phyloP scores from a whole-genome alignment of 2,329 filamentous ascomycete genomes.

The Knoxdaviesia capensis region DNA sequence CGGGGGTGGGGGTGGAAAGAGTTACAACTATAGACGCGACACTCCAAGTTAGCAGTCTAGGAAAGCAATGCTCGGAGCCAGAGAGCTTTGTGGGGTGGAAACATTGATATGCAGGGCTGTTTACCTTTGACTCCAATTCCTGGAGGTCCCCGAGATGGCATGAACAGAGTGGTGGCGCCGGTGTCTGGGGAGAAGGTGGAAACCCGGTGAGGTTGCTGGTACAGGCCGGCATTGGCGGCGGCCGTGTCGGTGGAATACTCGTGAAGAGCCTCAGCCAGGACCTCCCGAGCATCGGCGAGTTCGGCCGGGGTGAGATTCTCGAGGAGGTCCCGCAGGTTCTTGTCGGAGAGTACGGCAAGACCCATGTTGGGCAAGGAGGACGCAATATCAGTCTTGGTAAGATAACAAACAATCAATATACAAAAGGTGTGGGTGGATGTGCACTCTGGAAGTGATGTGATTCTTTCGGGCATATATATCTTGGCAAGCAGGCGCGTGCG shows the following conservation, averaged over 20 bases:
- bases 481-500: no score
- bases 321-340: constrained; percentile 31
- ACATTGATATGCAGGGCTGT: constrained; percentile 1
- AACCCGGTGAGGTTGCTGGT: constrained; percentile 35
- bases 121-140: constrained; percentile 50
- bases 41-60: background rate
- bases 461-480: no score
- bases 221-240: constrained; percentile 18
- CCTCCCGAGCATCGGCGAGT: constrained; percentile 27
- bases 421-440: no score
- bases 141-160: constrained; percentile 45
- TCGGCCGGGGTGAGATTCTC: constrained; percentile 31
- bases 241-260: constrained; percentile 39
- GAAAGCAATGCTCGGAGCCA: background rate
- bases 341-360: constrained; percentile 23
- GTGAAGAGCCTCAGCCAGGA: constrained; percentile 31
- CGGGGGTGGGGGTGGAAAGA: constrained; percentile 21
- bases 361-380: no score
- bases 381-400: no score
- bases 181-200: constrained; percentile 25
- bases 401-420: no score
- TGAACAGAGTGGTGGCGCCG: constrained; percentile 46
- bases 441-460: no score
- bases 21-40: constrained; percentile 33
- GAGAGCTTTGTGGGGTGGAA: background rate